Evolutionary conservation across 2,329 filamentous ascomycete species (phyloP).

Genomic region (Fusarium drepaniforme): DNA sequence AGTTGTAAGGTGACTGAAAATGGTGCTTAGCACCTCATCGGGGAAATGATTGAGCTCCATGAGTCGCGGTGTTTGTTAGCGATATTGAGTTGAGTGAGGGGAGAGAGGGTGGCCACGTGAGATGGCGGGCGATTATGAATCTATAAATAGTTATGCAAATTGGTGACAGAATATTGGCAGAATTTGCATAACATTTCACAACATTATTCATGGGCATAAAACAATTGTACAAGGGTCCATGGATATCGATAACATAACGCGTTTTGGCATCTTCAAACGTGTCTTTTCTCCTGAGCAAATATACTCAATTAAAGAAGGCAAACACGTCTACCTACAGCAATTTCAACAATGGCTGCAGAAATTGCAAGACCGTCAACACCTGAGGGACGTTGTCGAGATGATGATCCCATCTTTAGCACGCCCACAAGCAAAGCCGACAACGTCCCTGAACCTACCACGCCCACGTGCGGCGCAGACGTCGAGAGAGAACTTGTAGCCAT

Average conservation of each 20-base stretch:
- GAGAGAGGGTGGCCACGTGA: too few relatives aligned
- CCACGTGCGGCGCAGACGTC: neutral
- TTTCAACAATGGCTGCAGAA: neutral
- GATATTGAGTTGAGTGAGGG: too few relatives aligned
- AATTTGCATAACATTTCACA: too few relatives aligned
- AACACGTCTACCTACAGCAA: neutral
- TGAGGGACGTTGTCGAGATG: neutral
- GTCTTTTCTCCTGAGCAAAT: neutral
- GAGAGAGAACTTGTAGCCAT: neutral
- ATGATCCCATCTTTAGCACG: neutral
- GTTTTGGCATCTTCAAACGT: neutral
- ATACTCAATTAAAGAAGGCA: neutral
- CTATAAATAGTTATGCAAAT: too few relatives aligned
- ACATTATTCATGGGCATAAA: too few relatives aligned
- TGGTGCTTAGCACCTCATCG: conserved; percentile 11
- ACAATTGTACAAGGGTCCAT: too few relatives aligned
- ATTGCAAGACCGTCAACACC: neutral
- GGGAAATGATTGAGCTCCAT: conserved; percentile 4
- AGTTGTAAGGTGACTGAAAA: neutral
- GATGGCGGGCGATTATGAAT: too few relatives aligned
- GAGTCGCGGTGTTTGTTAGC: neutral
- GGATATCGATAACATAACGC: neutral
- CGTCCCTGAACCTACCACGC: neutral
- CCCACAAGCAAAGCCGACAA: neutral
- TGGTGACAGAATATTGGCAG: too few relatives aligned